phyloP scores from a whole-genome alignment of 208 protist genomes.

The Trypanosoma mega region DNA sequence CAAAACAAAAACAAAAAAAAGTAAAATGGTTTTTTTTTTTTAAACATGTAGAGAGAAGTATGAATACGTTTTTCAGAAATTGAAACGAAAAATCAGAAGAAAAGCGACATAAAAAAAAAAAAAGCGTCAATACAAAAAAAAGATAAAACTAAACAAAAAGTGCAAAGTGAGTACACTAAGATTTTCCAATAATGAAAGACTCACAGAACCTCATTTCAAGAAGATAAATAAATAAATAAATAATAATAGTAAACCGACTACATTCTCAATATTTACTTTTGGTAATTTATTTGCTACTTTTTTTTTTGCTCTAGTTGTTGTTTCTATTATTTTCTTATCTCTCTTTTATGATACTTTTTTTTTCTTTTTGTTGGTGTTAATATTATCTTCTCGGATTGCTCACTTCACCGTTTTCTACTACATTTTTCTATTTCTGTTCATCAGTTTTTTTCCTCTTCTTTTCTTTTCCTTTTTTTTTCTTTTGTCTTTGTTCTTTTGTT shows the following conservation, averaged over 20 bases:
- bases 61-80: background rate
- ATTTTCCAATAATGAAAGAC: too few relatives aligned
- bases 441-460: background rate
- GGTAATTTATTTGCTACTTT: background rate
- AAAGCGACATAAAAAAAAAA: conserved; percentile 18
- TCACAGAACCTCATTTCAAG: too few relatives aligned
- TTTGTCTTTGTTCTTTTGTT: background rate
- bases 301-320: background rate
- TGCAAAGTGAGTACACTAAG: background rate
- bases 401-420: too few relatives aligned
- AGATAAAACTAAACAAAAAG: conserved; percentile 4
- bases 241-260: too few relatives aligned
- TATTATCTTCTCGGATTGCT: too few relatives aligned
- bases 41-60: background rate
- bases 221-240: too few relatives aligned
- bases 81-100: conserved; percentile 7
- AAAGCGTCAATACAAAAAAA: conserved; percentile 2
- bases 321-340: background rate
- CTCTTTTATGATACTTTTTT: too few relatives aligned
- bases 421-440: too few relatives aligned
- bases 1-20: conserved; percentile 1
- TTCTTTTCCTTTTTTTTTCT: background rate
- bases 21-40: background rate
- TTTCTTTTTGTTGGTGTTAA: too few relatives aligned
- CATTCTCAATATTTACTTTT: background rate